These are phyloP conservation scores for Chamaenerion angustifolium DNA, from an alignment of 345 rosid genomes.

Conservation along the genomic window DNA sequence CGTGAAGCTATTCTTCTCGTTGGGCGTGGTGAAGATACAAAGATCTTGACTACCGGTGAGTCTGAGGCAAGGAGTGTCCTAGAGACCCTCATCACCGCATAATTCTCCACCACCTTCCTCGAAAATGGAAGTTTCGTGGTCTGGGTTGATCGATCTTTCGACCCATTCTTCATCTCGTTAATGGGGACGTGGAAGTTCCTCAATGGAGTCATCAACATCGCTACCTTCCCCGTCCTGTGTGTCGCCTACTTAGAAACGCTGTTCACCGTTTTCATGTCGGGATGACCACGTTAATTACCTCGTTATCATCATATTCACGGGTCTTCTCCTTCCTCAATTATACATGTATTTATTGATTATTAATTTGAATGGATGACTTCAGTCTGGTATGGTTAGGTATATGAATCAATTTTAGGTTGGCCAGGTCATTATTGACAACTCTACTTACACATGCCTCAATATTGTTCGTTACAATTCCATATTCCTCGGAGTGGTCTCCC, in stretches of 20 bases:
- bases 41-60: conserved; percentile 30
- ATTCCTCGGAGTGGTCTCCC: conserved; percentile 50
- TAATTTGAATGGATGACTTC: too few relatives aligned
- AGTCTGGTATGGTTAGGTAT: too few relatives aligned
- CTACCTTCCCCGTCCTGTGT: conserved; percentile 67
- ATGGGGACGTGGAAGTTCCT: conserved; percentile 80
- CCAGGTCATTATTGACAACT: too few relatives aligned
- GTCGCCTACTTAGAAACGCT: conserved; percentile 52
- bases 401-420: too few relatives aligned
- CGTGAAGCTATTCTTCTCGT: conserved; percentile 59
- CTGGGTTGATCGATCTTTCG: conserved; percentile 74
- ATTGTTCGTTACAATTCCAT: conserved; percentile 69
- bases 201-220: conserved; percentile 72
- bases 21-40: conserved; percentile 33
- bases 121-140: conserved; percentile 80
- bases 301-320: conserved; percentile 31
- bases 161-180: conserved; percentile 53
- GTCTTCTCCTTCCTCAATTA: conserved; percentile 44
- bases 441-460: conserved; percentile 36
- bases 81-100: conserved; percentile 79
- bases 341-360: too few relatives aligned
- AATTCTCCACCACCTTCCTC: conserved; percentile 73
- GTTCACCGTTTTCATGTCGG: conserved; percentile 24
- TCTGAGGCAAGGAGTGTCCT: conserved; percentile 50
- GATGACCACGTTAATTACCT: conserved; percentile 38